phyloP scores from a whole-genome alignment of 306 rosid genomes.

The Lablab purpureus region DNA sequence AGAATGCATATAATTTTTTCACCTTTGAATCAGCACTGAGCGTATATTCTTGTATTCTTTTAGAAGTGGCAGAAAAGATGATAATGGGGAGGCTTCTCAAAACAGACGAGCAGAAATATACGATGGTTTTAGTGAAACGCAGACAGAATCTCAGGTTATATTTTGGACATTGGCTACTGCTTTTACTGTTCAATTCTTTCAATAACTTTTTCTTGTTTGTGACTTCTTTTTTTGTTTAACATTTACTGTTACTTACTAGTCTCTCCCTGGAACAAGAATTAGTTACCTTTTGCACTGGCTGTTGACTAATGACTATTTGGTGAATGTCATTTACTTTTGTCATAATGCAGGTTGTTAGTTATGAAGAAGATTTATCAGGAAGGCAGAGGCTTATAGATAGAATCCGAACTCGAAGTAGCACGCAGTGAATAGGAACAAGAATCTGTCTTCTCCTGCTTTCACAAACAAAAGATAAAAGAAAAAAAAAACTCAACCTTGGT shows the following conservation, averaged over 20 bases:
- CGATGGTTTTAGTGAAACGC: conserved; percentile 89
- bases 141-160: conserved; percentile 93
- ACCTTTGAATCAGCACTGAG: background rate
- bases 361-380: conserved; percentile 93
- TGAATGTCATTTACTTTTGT: conserved; percentile 32
- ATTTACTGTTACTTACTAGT: background rate
- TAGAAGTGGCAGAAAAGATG: conserved; percentile 63
- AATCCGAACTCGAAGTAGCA: conserved; percentile 78
- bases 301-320: conserved; percentile 15
- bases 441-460: conserved; percentile 11
- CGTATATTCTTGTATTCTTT: conserved; percentile 23
- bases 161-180: conserved; percentile 27
- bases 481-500: conserved; percentile 17
- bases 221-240: background rate
- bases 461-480: background rate
- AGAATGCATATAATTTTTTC: background rate
- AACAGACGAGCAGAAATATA: conserved; percentile 56
- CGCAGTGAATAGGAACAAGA: conserved; percentile 50
- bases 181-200: conserved; percentile 20
- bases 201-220: background rate
- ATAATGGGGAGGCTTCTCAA: conserved; percentile 52
- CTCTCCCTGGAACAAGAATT: conserved; percentile 29
- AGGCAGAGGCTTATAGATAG: conserved; percentile 92
- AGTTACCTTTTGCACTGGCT: conserved; percentile 19
- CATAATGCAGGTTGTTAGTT: conserved; percentile 77